A percentile compares a stretch with the other conserved stretches of the same genome.
phyloP scores from a whole-genome alignment of 257 asterid species.

The Echites panduratus region DNA sequence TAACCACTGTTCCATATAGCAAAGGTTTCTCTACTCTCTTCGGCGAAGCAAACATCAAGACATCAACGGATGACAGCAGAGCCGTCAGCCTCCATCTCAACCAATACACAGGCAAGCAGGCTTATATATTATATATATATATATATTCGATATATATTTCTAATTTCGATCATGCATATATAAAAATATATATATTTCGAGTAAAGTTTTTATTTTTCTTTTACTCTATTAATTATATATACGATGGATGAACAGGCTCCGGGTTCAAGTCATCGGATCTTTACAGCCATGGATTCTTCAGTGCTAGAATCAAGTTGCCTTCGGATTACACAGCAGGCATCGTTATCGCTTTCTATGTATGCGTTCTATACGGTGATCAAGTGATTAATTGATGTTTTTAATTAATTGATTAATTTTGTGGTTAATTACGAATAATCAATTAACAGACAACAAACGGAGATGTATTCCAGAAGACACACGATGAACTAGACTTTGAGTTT shows the following conservation, averaged over 20 bases:
- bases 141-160: not conserved
- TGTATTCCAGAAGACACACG: constrained; percentile 58
- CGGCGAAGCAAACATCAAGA: constrained; percentile 56
- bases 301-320: constrained; percentile 84
- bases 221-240: not conserved
- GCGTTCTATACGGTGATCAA: constrained; percentile 6
- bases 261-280: constrained; percentile 85
- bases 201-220: not conserved
- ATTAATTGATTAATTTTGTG: too few species aligned
- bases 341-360: constrained; percentile 88
- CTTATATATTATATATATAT: not conserved
- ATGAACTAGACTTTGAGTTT: constrained; percentile 88
- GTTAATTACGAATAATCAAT: too few species aligned
- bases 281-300: constrained; percentile 79
- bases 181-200: too few species aligned
- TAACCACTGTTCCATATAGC: constrained; percentile 45
- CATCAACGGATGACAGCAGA: constrained; percentile 38
- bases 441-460: constrained; percentile 73
- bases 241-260: constrained; percentile 46
- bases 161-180: too few species aligned
- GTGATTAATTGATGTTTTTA: not conserved
- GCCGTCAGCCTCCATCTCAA: constrained; percentile 71
- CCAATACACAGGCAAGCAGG: constrained; percentile 55
- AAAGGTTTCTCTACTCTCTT: constrained; percentile 60
- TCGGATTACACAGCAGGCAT: constrained; percentile 87